Evolutionary conservation across 225 moss, liverwort and hornwort genomes (phyloP), one percentile per base, ranked within the genome.

Genomic region (Rhytidiadelphus loreus): DNA sequence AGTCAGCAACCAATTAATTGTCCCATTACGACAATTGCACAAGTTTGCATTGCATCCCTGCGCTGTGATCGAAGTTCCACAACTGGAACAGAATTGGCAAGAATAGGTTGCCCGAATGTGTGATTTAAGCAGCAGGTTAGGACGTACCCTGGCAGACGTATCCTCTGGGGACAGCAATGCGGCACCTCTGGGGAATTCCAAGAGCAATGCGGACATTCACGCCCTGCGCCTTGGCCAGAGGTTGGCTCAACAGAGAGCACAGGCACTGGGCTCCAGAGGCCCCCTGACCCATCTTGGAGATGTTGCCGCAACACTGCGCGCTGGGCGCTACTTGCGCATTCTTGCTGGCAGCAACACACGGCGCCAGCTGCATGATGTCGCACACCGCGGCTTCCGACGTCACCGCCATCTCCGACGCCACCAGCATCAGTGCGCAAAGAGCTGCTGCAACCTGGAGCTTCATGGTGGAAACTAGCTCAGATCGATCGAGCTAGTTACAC

Each of bases 111-210:
- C 39, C 32, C 17, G 23, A 50, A 13, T 72, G 13, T 41, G 41
- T 32, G 50, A 50, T 52, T 15, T 3, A 17, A 53, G 62, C 16
- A 62, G 13, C 35, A 4, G 9, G 70, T 3, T n/a, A n/a, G n/a
- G n/a, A n/a, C 80, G 13, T 82, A 91, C 91, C 92, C 37, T 72
- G 77, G 89, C 92, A 89, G 3, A 37, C 32, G 79, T 23, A 91
- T 5, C 87, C 87, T 11, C 19, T 58, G 64, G 90, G 90, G 23
- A 92, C 89, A 4, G 83, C 11, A 52, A 89, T 16, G 63, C 80
- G 16, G 71, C 92, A 92, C 59, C 77, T 78, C 76, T 63, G 12
- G 46, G 87, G 89, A 77, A 92, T 78, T 28, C 87, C 55, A 11
- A 92, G 84, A 66, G 90, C 92, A 37, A 66, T 59, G 10, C 15